A percentile compares a stretch with the other conserved stretches of the same genome.
Conservation (phyloP, 495 filamentous ascomycete genomes). For the Aspergillus olivimuriae region DNA sequence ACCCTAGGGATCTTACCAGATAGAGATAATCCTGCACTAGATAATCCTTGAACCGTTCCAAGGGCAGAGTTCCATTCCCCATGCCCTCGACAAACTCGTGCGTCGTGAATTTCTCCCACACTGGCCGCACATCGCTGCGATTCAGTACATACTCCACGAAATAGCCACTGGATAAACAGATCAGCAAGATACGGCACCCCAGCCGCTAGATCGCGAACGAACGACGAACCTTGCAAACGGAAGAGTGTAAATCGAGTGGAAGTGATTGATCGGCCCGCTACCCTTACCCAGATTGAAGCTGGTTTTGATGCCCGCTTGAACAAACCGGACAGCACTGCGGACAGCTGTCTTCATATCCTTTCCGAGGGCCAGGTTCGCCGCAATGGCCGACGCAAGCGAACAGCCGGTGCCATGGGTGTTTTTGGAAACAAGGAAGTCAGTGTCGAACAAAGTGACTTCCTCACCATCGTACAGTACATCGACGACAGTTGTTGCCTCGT, state of each 20-base stretch:
- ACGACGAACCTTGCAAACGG: constrained; percentile 73
- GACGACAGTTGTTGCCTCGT: constrained; percentile 59
- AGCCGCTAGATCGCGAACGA: neutral
- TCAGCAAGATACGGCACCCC: constrained; percentile 4
- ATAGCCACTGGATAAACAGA: constrained; percentile 47
- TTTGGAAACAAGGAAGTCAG: constrained; percentile 57
- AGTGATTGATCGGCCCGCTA: constrained; percentile 88
- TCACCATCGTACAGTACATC: constrained; percentile 66
- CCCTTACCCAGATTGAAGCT: constrained; percentile 70
- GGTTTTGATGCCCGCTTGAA: constrained; percentile 77
- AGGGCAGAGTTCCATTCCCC: constrained; percentile 64
- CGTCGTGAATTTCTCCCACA: constrained; percentile 68
- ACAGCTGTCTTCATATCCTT: constrained; percentile 58
- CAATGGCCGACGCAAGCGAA: constrained; percentile 88
- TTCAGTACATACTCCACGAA: constrained; percentile 84
- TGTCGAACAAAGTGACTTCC: constrained; percentile 53
- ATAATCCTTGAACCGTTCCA: constrained; percentile 75
- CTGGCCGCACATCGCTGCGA: constrained; percentile 59
- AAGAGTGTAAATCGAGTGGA: constrained; percentile 73
- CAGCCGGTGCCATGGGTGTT: constrained; percentile 97
- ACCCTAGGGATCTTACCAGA: constrained; percentile 57
- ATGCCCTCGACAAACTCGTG: constrained; percentile 77
- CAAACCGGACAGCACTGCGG: constrained; percentile 64
- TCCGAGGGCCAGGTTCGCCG: constrained; percentile 73
- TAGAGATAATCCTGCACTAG: constrained; percentile 88